Evolutionary conservation across 768 basidiomycete species (phyloP).

Genomic region (Trametes cinnabarina): DNA sequence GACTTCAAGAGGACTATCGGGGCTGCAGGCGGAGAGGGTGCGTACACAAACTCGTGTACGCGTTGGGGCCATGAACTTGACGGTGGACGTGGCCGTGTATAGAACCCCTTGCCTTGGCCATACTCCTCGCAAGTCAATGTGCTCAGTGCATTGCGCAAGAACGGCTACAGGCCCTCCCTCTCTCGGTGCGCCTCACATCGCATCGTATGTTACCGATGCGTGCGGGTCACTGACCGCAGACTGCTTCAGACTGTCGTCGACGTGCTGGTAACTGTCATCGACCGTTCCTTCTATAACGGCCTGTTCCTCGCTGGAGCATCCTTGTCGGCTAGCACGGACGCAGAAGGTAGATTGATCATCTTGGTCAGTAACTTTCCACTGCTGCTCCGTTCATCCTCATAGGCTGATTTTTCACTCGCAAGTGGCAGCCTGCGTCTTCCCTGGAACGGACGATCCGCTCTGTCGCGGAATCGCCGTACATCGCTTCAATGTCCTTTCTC

Average conservation of each 20-base stretch:
- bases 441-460: constrained; percentile 19
- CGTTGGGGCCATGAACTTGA: not conserved
- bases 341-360: constrained; percentile 17
- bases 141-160: constrained; percentile 51
- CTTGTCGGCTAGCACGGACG: constrained; percentile 24
- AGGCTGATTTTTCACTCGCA: not conserved
- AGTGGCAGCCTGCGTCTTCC: constrained; percentile 3
- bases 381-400: no score
- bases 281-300: constrained; percentile 55
- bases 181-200: constrained; percentile 36
- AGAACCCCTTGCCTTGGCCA: constrained; percentile 27
- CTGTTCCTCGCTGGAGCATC: constrained; percentile 42
- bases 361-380: constrained; percentile 9
- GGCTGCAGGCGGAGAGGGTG: constrained; percentile 42
- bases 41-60: not conserved
- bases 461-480: constrained; percentile 20
- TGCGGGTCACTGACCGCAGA: not conserved
- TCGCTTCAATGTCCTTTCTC: constrained; percentile 27
- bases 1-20: constrained; percentile 55
- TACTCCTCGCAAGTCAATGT: constrained; percentile 58
- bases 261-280: constrained; percentile 42
- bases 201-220: not conserved
- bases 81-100: no score
- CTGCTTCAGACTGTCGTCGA: constrained; percentile 35
- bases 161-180: constrained; percentile 60